Evolutionary conservation across 768 basidiomycete genomes (phyloP), one percentile per base, ranked within the genome.

Genomic region (Suillus subaureus): DNA sequence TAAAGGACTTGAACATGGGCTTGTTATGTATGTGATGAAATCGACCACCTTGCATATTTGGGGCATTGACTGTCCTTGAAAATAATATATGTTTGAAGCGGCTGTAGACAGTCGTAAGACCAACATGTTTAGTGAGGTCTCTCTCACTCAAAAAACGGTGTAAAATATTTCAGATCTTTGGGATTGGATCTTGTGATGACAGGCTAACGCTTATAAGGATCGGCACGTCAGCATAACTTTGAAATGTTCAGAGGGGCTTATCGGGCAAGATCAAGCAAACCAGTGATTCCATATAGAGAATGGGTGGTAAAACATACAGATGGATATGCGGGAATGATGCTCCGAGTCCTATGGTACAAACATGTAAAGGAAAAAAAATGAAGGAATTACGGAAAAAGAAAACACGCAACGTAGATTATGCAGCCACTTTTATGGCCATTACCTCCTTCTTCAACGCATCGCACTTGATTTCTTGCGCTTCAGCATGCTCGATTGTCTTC

Each of bases 401-500:
- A 26, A 57, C 58, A 60, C 58, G 40, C 58, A 60, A 39, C 58
- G 40, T 60, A 42, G 58, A 42, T 66, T 64, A 76, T 13, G 54
- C 65, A n/a, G 58, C 31, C 26, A 68, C 52, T 39, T 70, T 75
- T 58, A 70, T 51, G 37, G 75, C 66, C 6, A 76, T 64, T 6
- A 78, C 70, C 63, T 84, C 80, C 67, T 80, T 82, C 67, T 80
- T 76, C 66, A 85, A 62, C 56, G 78, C 72, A 66, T 90, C 87
- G 64, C 83, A 90, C 68, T 78, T 82, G 61, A 74, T 73, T n/a
- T 83, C 80, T 69, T 91, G 89, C 39, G 75, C 75, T 70, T 89
- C 87, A 1, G 90, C 91, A 31, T 81, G 81, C 71, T 86, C 83
- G 21, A 91, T 78, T 33, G 82, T 85, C 72, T 88, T 88, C 15